phyloP scores from a whole-genome alignment of 495 filamentous ascomycete genomes.

The Penicilliopsis zonata region DNA sequence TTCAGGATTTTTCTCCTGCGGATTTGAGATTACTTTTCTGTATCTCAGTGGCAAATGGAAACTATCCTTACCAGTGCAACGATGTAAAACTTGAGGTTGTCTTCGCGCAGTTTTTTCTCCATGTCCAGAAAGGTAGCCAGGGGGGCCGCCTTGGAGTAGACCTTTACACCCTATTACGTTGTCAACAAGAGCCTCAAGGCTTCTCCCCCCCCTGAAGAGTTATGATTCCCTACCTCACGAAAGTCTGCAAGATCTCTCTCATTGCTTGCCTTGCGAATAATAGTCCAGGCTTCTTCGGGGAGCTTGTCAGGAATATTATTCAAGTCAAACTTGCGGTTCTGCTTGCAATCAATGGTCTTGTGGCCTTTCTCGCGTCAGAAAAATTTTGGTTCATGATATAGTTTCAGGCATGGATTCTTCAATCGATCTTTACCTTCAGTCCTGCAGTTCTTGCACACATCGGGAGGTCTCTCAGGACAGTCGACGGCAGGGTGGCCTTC shows the following conservation, averaged over 20 bases:
- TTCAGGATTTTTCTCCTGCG: slow-evolving; percentile 42
- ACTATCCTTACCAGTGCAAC: slow-evolving; percentile 50
- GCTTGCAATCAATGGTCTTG: slow-evolving; percentile 48
- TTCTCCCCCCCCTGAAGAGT: background rate
- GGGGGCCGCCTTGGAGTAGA: slow-evolving; percentile 64
- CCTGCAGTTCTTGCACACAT: slow-evolving; percentile 65
- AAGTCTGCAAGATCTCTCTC: slow-evolving; percentile 62
- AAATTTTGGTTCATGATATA: too few species aligned
- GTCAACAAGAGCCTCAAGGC: slow-evolving; percentile 9
- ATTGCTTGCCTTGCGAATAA: slow-evolving; percentile 47
- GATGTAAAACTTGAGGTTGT: slow-evolving; percentile 52
- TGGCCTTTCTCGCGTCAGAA: slow-evolving; percentile 47
- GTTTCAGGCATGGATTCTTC: too few species aligned
- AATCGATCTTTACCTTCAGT: slow-evolving; percentile 41
- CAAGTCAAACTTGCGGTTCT: slow-evolving; percentile 55
- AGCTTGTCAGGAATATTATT: slow-evolving; percentile 42
- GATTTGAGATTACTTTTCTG: too few species aligned
- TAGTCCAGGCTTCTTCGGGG: slow-evolving; percentile 58
- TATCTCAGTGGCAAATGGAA: too few species aligned
- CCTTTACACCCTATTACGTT: slow-evolving; percentile 38
- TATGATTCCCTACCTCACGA: slow-evolving; percentile 42
- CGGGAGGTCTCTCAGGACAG: slow-evolving; percentile 54
- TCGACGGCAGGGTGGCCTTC: slow-evolving; percentile 60
- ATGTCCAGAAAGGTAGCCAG: slow-evolving; percentile 56
- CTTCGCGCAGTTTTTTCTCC: slow-evolving; percentile 58